These are phyloP conservation scores for Solanum ossicruentum DNA, from an alignment of 257 asterid genomes.

Conservation along the genomic window DNA sequence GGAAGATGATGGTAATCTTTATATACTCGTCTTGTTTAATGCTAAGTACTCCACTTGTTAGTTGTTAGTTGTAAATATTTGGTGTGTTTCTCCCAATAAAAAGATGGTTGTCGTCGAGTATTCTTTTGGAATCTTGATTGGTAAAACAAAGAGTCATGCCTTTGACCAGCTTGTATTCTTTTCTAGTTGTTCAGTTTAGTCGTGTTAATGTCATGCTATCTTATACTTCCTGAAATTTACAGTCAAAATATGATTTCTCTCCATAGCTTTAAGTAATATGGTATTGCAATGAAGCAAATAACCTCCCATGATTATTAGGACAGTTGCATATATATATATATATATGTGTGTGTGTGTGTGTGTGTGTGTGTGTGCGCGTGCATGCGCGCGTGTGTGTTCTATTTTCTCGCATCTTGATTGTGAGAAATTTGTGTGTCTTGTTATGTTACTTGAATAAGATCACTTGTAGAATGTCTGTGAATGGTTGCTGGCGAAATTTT, in stretches of 20 bases:
- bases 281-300: neutral
- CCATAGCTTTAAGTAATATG: neutral
- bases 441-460: neutral
- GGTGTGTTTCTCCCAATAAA: neutral
- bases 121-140: neutral
- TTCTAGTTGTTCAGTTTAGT: neutral
- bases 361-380: too few relatives aligned
- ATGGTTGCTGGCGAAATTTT: neutral
- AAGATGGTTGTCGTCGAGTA: neutral
- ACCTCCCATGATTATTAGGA: neutral
- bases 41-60: neutral
- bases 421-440: neutral
- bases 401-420: neutral
- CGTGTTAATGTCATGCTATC: neutral
- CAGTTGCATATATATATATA: neutral
- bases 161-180: neutral
- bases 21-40: neutral
- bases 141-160: neutral
- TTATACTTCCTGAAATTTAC: neutral
- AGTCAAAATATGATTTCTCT: neutral
- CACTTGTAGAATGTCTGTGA: neutral
- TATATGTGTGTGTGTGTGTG: too few relatives aligned
- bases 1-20: slow-evolving; percentile 93
- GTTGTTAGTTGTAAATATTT: neutral
- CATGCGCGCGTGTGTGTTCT: neutral